Base-by-base conservation (phyloP, 2,329 filamentous ascomycete species). In the Cryphonectria japonica region DNA sequence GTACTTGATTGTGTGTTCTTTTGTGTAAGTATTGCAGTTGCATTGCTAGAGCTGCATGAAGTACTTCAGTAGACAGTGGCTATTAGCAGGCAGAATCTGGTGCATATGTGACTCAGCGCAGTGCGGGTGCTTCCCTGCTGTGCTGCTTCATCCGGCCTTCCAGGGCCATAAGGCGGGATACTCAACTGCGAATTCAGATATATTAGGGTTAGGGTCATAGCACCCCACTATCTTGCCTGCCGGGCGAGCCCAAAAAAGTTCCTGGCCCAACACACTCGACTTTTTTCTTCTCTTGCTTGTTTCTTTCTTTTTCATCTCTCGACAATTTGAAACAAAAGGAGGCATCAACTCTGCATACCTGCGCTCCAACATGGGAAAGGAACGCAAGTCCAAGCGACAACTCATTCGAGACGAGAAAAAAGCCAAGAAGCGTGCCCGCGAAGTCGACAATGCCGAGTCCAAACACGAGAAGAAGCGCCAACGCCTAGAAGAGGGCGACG, bases 341-440 rank as follows among this genome's bases (percentile, higher is more conserved):
- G 22, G 59, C 3, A 43, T n/a, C 34, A 11, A 14, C 41, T 9
- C 19, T 34, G n/a, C 13, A 37, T 7, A 34, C n/a, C 41, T 7
- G 26, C 39, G 26, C 46, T 19, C 59, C 62, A 73, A 68, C 0
- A 80, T 80, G 80, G 79, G 77, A 19, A 80, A 80, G 69, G 75
- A 76, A 57, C 77, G 78, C 65, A 81, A 80, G 68, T 81, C 80
- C 7, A 81, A 81, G 74, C 75, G 79, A 39, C 79, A 81, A 73
- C 75, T 80, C 32, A 65, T 79, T 63, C 78, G 80, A 46, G 80
- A 81, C 75, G 79, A 81, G 75, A 80, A 80, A 73, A 77, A 79
- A 61, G 77, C 78, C 71, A 81, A 80, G 73, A 79, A 80, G 73
- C 76, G 77, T 68, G 76, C 73, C 3, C 74, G 74, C 39, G 78